Conservation (phyloP, 768 basidiomycete species). For the Lentinus tigrinus region DNA sequence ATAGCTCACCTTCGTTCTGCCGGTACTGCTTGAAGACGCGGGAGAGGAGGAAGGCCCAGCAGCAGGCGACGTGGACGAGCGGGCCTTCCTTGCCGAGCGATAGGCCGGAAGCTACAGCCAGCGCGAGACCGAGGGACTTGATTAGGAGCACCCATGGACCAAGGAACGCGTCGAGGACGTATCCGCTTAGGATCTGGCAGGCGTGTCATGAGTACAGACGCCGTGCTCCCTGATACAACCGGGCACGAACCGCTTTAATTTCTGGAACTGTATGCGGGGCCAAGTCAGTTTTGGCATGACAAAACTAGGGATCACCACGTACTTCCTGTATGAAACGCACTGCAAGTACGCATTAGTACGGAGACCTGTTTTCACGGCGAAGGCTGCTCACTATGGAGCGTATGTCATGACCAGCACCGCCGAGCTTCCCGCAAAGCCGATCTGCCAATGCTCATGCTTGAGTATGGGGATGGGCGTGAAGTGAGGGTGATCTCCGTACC, state of each 20-base stretch:
- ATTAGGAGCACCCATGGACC: constrained; percentile 83
- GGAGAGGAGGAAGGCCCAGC: constrained; percentile 72
- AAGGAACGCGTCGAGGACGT: constrained; percentile 86
- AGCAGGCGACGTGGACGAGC: constrained; percentile 81
- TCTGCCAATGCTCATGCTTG: constrained; percentile 33
- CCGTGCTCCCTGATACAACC: not conserved
- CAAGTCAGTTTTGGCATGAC: not conserved
- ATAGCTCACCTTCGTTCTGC: constrained; percentile 65
- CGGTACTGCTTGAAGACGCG: constrained; percentile 68
- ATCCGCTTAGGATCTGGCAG: constrained; percentile 72
- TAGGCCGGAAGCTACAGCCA: constrained; percentile 82
- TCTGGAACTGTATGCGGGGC: constrained; percentile 57
- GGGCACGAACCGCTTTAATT: constrained; percentile 64
- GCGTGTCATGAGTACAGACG: not conserved
- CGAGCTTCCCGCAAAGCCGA: constrained; percentile 61
- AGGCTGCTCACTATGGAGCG: constrained; percentile 61
- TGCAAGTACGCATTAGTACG: constrained; percentile 23
- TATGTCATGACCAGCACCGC: constrained; percentile 63
- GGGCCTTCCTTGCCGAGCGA: constrained; percentile 90
- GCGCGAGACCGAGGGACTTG: constrained; percentile 78
- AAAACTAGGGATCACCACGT: constrained; percentile 28
- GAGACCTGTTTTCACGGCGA: not conserved
- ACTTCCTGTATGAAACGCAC: constrained; percentile 83
- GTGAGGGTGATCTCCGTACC: constrained; percentile 37
- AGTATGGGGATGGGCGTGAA: not conserved